phyloP scores from a whole-genome alignment of 2,329 filamentous ascomycete genomes.

The Tolypocladium sp. region DNA sequence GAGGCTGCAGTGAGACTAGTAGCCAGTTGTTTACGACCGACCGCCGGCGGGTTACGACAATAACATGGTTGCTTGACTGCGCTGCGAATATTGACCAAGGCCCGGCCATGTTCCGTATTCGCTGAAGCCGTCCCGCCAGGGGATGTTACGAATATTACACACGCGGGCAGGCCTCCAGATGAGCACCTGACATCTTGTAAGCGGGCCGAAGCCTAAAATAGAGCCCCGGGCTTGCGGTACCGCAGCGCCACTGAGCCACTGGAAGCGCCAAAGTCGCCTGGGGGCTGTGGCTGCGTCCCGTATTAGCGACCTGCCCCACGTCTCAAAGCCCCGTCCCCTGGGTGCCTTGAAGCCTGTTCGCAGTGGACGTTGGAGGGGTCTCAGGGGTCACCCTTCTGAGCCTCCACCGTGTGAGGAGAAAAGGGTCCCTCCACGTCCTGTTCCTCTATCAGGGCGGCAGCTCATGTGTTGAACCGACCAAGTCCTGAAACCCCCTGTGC shows the following conservation, averaged over 20 bases:
- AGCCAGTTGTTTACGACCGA: background rate
- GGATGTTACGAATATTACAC: background rate
- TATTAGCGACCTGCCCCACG: background rate
- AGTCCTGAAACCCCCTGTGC: constrained; percentile 5
- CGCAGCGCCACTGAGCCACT: background rate
- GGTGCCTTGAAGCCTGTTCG: background rate
- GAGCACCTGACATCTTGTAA: background rate
- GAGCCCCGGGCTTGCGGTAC: background rate
- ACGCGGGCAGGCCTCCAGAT: background rate
- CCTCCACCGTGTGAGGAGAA: background rate
- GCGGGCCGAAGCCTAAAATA: constrained; percentile 3
- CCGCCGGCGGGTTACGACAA: background rate
- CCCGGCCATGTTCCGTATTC: background rate
- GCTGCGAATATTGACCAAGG: background rate
- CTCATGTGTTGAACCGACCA: background rate
- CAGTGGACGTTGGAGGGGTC: background rate
- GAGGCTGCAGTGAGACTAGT: background rate
- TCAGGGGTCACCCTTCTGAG: background rate
- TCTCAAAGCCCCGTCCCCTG: background rate
- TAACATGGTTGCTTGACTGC: too few species aligned
- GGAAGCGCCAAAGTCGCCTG: background rate
- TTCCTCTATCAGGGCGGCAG: background rate
- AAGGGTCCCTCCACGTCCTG: background rate
- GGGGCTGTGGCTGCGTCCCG: background rate
- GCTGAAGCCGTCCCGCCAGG: background rate